phyloP scores from a whole-genome alignment of 192 early-diverging fungal genomes.

The Coemansia sp. region DNA sequence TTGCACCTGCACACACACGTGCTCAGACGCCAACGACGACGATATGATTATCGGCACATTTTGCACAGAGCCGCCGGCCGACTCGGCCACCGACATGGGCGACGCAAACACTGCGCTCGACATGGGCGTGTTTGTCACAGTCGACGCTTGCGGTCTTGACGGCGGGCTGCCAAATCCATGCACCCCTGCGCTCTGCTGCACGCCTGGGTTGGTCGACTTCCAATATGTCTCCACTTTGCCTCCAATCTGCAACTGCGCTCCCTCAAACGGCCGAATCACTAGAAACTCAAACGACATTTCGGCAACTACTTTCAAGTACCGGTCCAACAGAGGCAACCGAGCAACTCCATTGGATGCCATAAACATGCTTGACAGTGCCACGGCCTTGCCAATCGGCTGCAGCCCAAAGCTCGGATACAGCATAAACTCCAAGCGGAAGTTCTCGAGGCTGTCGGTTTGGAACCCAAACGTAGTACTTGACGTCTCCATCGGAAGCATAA shows the following conservation, averaged over 20 bases:
- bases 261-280: slow-evolving; percentile 84
- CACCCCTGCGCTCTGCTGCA: slow-evolving; percentile 18
- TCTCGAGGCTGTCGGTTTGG: slow-evolving; percentile 71
- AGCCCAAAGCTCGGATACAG: slow-evolving; percentile 98
- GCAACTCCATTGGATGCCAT: slow-evolving; percentile 34
- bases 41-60: slow-evolving; percentile 36
- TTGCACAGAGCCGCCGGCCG: slow-evolving; percentile 18
- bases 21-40: slow-evolving; percentile 79
- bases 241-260: slow-evolving; percentile 87
- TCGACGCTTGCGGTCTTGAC: slow-evolving; percentile 11
- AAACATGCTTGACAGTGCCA: slow-evolving; percentile 75
- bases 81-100: slow-evolving; percentile 32
- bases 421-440: slow-evolving; percentile 89
- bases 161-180: slow-evolving; percentile 18
- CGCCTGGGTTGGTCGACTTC: slow-evolving; percentile 86
- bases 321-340: slow-evolving; percentile 80
- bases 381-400: slow-evolving; percentile 84
- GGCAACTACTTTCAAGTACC: slow-evolving; percentile 87
- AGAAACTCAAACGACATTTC: slow-evolving; percentile 82
- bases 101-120: slow-evolving; percentile 33
- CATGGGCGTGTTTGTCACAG: slow-evolving; percentile 23
- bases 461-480: slow-evolving; percentile 72
- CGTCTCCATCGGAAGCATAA: slow-evolving; percentile 85
- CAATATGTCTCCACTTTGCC: slow-evolving; percentile 98
- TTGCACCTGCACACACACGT: slow-evolving; percentile 87